Percentiles rank a stretch among this genome's conserved stretches.
Conservation (phyloP, 2,329 filamentous ascomycete genomes). For the Karstenula rhodostoma region DNA sequence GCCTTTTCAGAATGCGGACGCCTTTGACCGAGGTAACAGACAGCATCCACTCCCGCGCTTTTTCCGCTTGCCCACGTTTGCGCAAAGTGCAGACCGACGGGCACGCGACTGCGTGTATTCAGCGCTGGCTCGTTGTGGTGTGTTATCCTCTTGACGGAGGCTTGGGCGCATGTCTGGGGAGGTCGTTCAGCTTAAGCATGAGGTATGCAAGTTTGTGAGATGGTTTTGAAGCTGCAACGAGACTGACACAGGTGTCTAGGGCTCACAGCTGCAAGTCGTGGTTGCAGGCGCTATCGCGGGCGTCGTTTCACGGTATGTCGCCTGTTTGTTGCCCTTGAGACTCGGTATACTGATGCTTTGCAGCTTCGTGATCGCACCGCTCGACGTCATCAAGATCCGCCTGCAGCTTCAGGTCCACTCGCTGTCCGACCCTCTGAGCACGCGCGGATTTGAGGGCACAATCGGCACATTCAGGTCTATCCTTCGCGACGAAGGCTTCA, state of each 20-base stretch:
- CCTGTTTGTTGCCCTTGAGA: constrained; percentile 1
- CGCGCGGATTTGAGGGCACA: constrained; percentile 75
- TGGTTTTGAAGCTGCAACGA: neutral
- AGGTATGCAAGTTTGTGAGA: constrained; percentile 56
- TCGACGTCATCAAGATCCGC: constrained; percentile 98
- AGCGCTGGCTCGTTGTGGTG: constrained; percentile 9
- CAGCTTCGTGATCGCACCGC: constrained; percentile 91
- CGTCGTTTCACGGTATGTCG: constrained; percentile 82
- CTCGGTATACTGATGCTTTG: neutral
- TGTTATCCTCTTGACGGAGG: constrained; percentile 23
- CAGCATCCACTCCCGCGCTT: constrained; percentile 17
- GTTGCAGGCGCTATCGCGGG: constrained; percentile 77
- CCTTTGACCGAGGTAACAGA: constrained; percentile 17
- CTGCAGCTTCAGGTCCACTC: constrained; percentile 92
- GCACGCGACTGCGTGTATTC: constrained; percentile 17
- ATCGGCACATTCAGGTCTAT: constrained; percentile 79
- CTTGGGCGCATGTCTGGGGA: constrained; percentile 69
- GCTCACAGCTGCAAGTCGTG: constrained; percentile 71
- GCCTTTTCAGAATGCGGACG: constrained; percentile 14
- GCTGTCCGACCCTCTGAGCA: constrained; percentile 73
- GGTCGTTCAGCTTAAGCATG: constrained; percentile 72
- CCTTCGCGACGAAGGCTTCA: constrained; percentile 79
- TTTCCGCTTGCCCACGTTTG: constrained; percentile 20
- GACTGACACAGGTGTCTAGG: constrained; percentile 53
- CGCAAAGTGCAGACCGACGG: constrained; percentile 20